These are phyloP conservation scores for Phytophthora nicotianae DNA, from an alignment of 352 stramenopile genomes.

Conservation along the genomic window DNA sequence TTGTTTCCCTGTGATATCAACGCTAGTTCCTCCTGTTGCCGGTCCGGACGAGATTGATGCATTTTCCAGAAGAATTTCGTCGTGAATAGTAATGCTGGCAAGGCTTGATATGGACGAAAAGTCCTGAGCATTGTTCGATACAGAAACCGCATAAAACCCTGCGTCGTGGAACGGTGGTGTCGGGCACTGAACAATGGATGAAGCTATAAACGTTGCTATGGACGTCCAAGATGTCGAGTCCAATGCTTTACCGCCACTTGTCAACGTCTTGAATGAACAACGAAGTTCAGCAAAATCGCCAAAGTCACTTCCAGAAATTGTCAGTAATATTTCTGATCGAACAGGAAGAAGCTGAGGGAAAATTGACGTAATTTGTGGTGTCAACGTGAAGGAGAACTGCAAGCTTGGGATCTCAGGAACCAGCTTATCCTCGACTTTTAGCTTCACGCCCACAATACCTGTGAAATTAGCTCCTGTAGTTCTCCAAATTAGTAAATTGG, in stretches of 20 bases:
- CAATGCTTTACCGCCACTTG: not conserved
- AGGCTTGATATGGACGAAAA: slow-evolving; percentile 7
- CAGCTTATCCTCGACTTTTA: slow-evolving; percentile 16
- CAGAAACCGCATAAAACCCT: slow-evolving; percentile 24
- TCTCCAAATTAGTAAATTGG: slow-evolving; percentile 30
- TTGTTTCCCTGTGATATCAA: slow-evolving; percentile 31
- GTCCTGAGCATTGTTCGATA: slow-evolving; percentile 46
- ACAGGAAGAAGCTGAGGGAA: slow-evolving; percentile 29
- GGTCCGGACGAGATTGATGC: slow-evolving; percentile 29
- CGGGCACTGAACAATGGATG: slow-evolving; percentile 39
- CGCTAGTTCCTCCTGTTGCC: slow-evolving; percentile 34
- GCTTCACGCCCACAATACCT: not conserved
- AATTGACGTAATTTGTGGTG: not conserved
- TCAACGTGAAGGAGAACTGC: slow-evolving; percentile 29
- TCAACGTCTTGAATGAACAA: slow-evolving; percentile 21
- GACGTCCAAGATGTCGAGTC: not conserved
- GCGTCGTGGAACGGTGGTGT: slow-evolving; percentile 12
- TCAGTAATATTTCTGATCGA: slow-evolving; percentile 19
- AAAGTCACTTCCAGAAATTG: slow-evolving; percentile 33
- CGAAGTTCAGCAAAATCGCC: slow-evolving; percentile 20
- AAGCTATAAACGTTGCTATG: slow-evolving; percentile 23
- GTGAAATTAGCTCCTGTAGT: slow-evolving; percentile 11
- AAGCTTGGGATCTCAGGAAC: slow-evolving; percentile 15
- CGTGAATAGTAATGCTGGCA: slow-evolving; percentile 18
- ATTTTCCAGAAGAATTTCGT: slow-evolving; percentile 15